Percentiles rank a stretch among this genome's conserved stretches.
Conservation (phyloP, 306 rosid species). For the Ormosia semicastrata region DNA sequence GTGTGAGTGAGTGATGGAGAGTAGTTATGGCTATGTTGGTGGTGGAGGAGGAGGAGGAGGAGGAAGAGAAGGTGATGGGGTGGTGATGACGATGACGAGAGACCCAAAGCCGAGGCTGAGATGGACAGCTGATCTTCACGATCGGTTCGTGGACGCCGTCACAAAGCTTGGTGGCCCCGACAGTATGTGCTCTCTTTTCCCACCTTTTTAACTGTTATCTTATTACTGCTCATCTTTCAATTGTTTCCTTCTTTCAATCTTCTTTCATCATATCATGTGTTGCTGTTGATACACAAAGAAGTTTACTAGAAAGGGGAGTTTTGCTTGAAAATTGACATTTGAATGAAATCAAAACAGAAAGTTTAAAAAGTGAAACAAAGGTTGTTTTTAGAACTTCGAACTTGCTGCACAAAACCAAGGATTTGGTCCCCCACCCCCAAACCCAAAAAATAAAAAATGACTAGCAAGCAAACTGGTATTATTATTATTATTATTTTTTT, state of each 20-base stretch:
- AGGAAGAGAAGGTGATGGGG: constrained; percentile 51
- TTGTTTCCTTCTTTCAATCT: not conserved
- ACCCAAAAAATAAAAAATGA: not conserved
- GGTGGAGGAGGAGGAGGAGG: not conserved
- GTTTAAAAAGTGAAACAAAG: not conserved
- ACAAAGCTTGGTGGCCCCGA: constrained; percentile 98
- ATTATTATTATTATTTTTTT: too few species aligned
- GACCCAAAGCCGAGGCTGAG: constrained; percentile 91
- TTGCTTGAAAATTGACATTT: not conserved
- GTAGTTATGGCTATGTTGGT: constrained; percentile 31
- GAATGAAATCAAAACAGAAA: not conserved
- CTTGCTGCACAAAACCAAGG: not conserved
- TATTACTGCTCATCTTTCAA: not conserved
- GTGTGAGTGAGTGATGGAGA: not conserved
- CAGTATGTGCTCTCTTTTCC: constrained; percentile 43
- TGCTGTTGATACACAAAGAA: not conserved
- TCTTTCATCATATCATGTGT: not conserved
- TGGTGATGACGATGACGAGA: constrained; percentile 89
- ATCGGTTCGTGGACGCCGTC: constrained; percentile 88
- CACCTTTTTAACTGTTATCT: not conserved
- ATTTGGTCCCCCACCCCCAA: not conserved
- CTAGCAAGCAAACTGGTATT: not conserved
- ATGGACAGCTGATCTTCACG: constrained; percentile 96
- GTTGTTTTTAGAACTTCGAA: not conserved
- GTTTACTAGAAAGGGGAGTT: not conserved